A percentile compares a stretch with the other conserved stretches of the same genome.
These are phyloP conservation scores for Lepidium didymum DNA, from an alignment of 345 rosid species.

Conservation along the genomic window DNA sequence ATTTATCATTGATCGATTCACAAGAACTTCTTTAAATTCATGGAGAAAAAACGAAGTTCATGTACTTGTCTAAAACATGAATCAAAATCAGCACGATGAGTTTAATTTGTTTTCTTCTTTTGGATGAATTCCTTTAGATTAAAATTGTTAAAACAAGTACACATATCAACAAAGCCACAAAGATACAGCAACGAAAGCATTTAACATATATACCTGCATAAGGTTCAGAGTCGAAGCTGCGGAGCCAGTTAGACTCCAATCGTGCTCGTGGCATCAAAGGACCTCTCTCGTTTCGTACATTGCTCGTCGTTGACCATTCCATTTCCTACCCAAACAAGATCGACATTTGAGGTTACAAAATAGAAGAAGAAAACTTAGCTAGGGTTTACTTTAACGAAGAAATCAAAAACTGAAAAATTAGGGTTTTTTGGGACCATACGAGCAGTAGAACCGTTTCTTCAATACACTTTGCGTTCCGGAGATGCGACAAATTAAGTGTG, in stretches of 20 bases:
- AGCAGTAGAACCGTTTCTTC: constrained; percentile 18
- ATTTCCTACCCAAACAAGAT: not conserved
- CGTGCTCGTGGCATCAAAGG: not conserved
- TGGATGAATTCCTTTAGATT: no score
- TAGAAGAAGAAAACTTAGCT: not conserved
- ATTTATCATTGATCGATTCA: no score
- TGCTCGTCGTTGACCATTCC: not conserved
- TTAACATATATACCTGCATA: constrained; percentile 32
- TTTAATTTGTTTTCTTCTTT: no score
- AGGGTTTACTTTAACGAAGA: not conserved
- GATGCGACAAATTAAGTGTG: constrained; percentile 32
- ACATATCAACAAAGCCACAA: not conserved
- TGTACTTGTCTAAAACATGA: not conserved
- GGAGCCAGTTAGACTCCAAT: constrained; percentile 35
- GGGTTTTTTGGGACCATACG: constrained; percentile 23
- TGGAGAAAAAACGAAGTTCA: not conserved
- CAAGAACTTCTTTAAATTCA: no score
- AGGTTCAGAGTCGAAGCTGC: constrained; percentile 42
- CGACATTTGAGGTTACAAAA: not conserved
- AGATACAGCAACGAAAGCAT: not conserved
- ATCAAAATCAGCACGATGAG: not conserved
- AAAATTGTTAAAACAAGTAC: no score
- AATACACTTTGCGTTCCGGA: constrained; percentile 14
- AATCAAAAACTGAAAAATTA: not conserved
- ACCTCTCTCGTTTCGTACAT: not conserved